Base-by-base conservation (phyloP, 108 stramenopile species). In the Bacterosira constricta region DNA sequence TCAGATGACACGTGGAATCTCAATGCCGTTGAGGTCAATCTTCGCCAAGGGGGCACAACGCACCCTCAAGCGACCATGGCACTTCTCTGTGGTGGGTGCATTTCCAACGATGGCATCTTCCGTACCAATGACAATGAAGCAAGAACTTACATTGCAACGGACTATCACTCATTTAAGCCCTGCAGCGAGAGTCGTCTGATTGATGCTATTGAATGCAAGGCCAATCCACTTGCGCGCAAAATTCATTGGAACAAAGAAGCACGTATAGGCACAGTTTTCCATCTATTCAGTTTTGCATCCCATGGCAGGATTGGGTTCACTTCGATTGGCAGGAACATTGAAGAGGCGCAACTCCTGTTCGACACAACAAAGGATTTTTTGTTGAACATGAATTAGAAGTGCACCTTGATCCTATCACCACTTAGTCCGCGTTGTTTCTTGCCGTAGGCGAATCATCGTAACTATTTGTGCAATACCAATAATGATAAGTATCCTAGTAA, bases 1-100 rank as follows among this genome's bases (percentile, higher is more conserved):
- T 44, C n/a, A 36, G 44, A 62, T 61, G 75, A 62, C 49, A 25
- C 37, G 13, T 77, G 68, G 68, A 29, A 70, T 44, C 41, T 77
- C 11, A 50, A 57, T 52, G 75, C 68, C 8, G 34, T 77, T 15
- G 75, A 77, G 49, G 47, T 77, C 6, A 77, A 77, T 23, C 49
- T 77, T 6, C 53, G 76, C 8, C 71, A 72, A 46, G 76, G 76
- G 2, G 76, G 76, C 9, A 77, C 76, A 12, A 71, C 76, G 6
- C 76, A 77, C 30, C 76, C 76, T 3, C 66, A 71, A 18, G 34
- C 69, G 3, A 62, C 60, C 18, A 69, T 77, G 76, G 70, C 69
- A 32, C 20, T 71, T 5, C 50, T 77, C 25, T 71, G 69, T 42
- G 69, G 71, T 4, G 76, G 76, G 0, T 63, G 60, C n/a, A 63